A percentile compares a stretch with the other conserved stretches of the same genome.
These are phyloP conservation scores for Penicillium nordicum DNA, from an alignment of 2,329 filamentous ascomycete species.

Conservation along the genomic window DNA sequence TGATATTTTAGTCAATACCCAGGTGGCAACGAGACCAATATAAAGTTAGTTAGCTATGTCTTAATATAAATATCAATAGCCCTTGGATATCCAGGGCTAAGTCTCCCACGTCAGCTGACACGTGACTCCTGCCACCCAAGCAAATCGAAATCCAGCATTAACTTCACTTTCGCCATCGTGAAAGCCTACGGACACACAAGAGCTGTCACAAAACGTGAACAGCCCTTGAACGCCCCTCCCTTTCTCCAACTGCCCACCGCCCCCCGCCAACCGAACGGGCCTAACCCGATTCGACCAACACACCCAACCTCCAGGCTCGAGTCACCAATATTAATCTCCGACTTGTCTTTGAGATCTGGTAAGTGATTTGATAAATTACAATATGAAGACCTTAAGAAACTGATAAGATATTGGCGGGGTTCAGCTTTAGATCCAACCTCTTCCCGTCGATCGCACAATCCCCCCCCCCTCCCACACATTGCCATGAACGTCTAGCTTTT, in stretches of 20 bases:
- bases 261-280: slow-evolving; percentile 28
- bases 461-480: slow-evolving; percentile 30
- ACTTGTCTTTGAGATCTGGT: neutral
- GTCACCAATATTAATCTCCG: neutral
- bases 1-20: slow-evolving; percentile 29
- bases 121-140: neutral
- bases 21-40: neutral
- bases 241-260: slow-evolving; percentile 16
- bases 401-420: slow-evolving; percentile 26
- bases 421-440: slow-evolving; percentile 11
- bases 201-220: neutral
- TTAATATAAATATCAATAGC: neutral
- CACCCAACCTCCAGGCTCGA: slow-evolving; percentile 1
- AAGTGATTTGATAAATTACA: slow-evolving; percentile 1
- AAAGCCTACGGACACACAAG: neutral
- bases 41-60: neutral
- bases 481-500: slow-evolving; percentile 31
- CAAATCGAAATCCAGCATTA: neutral
- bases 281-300: slow-evolving; percentile 10
- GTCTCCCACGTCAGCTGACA: neutral
- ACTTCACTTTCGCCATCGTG: slow-evolving; percentile 1
- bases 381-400: slow-evolving; percentile 5
- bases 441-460: slow-evolving; percentile 33
- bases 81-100: too few species aligned
- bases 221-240: neutral